Conservation (phyloP, 176 grass and related monocot species). For the Chloris gayana region DNA sequence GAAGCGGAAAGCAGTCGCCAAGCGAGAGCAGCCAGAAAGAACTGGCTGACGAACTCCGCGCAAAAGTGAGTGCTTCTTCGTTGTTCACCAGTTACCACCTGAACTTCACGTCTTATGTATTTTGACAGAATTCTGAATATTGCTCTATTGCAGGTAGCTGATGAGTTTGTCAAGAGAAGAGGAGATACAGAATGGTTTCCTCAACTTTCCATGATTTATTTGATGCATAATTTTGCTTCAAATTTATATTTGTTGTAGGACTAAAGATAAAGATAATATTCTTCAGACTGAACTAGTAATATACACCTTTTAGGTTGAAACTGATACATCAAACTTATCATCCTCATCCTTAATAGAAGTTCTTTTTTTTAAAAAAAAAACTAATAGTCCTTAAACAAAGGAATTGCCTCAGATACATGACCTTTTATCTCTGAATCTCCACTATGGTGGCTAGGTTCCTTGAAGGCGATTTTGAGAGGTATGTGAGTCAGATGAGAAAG, state of each 20-base stretch:
- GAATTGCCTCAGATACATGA: neutral
- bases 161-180: conserved; percentile 91
- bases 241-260: neutral
- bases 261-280: neutral
- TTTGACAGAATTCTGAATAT: conserved; percentile 2
- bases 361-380: neutral
- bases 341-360: neutral
- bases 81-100: neutral
- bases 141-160: conserved; percentile 62
- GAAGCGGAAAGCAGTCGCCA: conserved; percentile 68
- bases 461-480: conserved; percentile 88
- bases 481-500: conserved; percentile 83
- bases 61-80: conserved; percentile 47
- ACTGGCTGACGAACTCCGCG: conserved; percentile 89
- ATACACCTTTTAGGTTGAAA: neutral
- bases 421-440: neutral
- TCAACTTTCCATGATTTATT: conserved; percentile 2
- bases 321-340: neutral
- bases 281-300: neutral
- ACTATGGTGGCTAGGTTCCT: conserved; percentile 65
- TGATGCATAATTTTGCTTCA: neutral
- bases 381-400: neutral
- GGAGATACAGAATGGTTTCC: conserved; percentile 86
- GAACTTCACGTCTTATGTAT: conserved; percentile 1
- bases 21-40: conserved; percentile 83